Evolutionary conservation across 192 early-diverging fungal species (phyloP), one percentile per base, ranked within the genome.

Genomic region (Obelidium mucronatum): DNA sequence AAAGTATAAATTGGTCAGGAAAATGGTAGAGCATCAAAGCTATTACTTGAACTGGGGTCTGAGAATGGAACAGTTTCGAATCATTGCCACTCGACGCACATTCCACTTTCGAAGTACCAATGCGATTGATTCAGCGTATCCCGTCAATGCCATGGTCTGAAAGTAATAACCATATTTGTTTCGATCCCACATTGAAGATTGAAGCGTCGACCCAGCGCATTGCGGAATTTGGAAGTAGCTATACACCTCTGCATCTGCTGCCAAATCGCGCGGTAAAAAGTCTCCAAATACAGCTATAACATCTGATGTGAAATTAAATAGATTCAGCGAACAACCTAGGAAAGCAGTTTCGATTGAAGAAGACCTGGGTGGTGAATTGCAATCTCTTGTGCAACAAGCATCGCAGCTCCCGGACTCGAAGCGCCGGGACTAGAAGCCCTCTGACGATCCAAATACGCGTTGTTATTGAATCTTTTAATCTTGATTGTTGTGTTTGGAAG

Each of bases 401-500:
- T 48, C 11, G 44, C 44, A 6, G 44, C 19, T 19, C 44, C 44
- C 44, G 44, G n/a, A n/a, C n/a, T n/a, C n/a, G n/a, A n/a, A n/a
- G n/a, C n/a, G n/a, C n/a, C n/a, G n/a, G n/a, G n/a, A n/a, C n/a
- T n/a, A n/a, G n/a, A n/a, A 19, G 11, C 19, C 44, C 44, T 48
- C 44, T 48, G 44, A 15, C 44, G 8, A 6, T 48, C 19, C 8
- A 15, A 6, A 6, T 48, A 15, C 19, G 44, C 11, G 19, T 15
- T 15, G 26, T 33, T 65, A 13, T 65, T 0, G 63, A 65, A 65
- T 2, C 63, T 24, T 36, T 65, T 65, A 35, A 65, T 65, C 19
- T 36, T 8, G 63, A 65, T 65, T 15, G 63, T 65, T 1, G 63
- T 65, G 22, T 65, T 65, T 11, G 63, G 63, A 33, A 65, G 63